Conservation (phyloP, 148 eudicot genomes). For the Vaccinium corymbosum region DNA sequence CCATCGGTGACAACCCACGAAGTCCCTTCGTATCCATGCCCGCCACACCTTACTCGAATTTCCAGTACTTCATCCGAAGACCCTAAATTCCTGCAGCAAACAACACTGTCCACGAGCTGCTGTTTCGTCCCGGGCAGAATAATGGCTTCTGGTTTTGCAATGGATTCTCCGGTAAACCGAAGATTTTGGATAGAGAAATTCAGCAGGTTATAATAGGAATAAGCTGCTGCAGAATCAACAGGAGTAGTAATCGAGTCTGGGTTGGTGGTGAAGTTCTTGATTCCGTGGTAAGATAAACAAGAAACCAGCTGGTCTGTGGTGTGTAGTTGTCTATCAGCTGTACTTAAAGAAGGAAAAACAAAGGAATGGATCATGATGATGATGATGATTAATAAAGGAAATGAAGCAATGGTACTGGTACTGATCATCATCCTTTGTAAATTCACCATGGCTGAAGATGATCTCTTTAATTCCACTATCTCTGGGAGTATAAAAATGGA, state of each 20-base stretch:
- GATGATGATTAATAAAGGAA: not conserved
- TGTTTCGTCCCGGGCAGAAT: conserved; percentile 46
- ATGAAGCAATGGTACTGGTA: not conserved
- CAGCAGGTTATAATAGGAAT: conserved; percentile 30
- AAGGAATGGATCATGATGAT: not conserved
- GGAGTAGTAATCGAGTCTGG: not conserved
- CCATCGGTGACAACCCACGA: conserved; percentile 44
- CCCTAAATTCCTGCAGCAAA: conserved; percentile 29
- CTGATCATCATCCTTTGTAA: not conserved
- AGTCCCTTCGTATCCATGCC: conserved; percentile 69
- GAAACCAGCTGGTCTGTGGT: conserved; percentile 16
- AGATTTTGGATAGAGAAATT: conserved; percentile 63
- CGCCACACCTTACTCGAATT: conserved; percentile 55
- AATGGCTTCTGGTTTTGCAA: conserved; percentile 45
- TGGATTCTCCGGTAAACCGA: conserved; percentile 25
- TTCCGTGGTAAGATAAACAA: conserved; percentile 35
- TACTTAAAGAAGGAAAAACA: conserved; percentile 6
- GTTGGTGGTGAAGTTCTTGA: conserved; percentile 44
- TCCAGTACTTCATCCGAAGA: conserved; percentile 13
- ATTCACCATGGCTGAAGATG: conserved; percentile 6
- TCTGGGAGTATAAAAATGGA: not conserved
- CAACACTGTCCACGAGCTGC: conserved; percentile 31
- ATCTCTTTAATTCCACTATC: not conserved
- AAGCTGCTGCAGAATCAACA: not conserved
- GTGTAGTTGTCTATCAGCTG: not conserved